These are phyloP conservation scores for Thecaphora frezii DNA, from an alignment of 1,284 basidiomycete genomes.

Conservation along the genomic window DNA sequence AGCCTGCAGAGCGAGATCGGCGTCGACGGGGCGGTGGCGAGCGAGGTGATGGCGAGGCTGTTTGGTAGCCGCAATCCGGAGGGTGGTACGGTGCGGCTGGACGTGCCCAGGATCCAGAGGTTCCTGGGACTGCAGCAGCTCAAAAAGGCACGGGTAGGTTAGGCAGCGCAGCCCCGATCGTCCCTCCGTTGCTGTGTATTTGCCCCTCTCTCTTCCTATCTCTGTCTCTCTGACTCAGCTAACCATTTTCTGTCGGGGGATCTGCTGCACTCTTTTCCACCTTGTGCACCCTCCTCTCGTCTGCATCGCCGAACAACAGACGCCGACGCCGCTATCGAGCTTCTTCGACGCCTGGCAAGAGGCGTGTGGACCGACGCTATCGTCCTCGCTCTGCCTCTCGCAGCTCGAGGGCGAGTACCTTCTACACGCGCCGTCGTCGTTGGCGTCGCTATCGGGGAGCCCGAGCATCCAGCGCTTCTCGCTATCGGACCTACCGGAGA, in stretches of 20 bases:
- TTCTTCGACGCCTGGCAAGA: constrained; percentile 22
- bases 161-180: background rate
- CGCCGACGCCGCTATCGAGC: constrained; percentile 11
- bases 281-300: too few relatives aligned
- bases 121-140: constrained; percentile 43
- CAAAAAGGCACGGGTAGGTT: constrained; percentile 1
- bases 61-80: too few relatives aligned
- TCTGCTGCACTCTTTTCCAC: too few relatives aligned
- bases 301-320: too few relatives aligned
- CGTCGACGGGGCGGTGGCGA: constrained; percentile 26
- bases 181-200: constrained; percentile 13
- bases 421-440: constrained; percentile 33
- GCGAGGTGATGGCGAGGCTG: constrained; percentile 39
- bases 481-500: constrained; percentile 40
- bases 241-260: too few relatives aligned
- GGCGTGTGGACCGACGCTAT: constrained; percentile 15
- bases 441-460: constrained; percentile 11
- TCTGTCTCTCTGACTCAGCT: too few relatives aligned
- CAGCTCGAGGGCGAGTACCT: constrained; percentile 34
- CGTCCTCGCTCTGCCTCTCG: constrained; percentile 10
- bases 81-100: constrained; percentile 17
- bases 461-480: constrained; percentile 48
- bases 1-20: constrained; percentile 24
- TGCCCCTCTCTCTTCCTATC: too few relatives aligned
- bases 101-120: constrained; percentile 21